Conservation (phyloP, 495 filamentous ascomycete genomes). For the Aspergillus kassunensis region DNA sequence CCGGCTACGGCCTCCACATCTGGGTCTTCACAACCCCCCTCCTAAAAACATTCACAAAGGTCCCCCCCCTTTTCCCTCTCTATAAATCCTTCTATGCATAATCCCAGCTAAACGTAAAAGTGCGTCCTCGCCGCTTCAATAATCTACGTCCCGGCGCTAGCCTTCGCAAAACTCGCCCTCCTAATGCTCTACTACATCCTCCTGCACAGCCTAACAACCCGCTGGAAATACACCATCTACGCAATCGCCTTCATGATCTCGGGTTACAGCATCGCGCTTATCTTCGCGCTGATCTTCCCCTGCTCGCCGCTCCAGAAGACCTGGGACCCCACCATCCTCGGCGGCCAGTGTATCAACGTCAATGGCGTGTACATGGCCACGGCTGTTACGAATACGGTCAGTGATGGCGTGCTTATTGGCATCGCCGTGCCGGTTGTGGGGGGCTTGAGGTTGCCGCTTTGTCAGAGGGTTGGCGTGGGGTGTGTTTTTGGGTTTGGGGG, state of each 20-base stretch:
- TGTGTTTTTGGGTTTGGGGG: slow-evolving; percentile 24
- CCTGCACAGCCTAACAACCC: slow-evolving; percentile 12
- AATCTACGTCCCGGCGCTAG: slow-evolving; percentile 28
- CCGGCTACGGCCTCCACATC: neutral
- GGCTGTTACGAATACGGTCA: slow-evolving; percentile 37
- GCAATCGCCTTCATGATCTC: slow-evolving; percentile 16
- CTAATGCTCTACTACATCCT: slow-evolving; percentile 27
- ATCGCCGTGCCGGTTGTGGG: slow-evolving; percentile 31
- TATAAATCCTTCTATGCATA: no score
- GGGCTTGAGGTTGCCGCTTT: slow-evolving; percentile 15
- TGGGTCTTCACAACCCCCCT: neutral
- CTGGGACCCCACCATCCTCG: slow-evolving; percentile 27
- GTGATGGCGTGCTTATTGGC: slow-evolving; percentile 34
- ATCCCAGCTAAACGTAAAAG: neutral
- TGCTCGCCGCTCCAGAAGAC: slow-evolving; percentile 33
- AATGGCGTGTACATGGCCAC: slow-evolving; percentile 31
- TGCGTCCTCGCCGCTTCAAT: slow-evolving; percentile 22
- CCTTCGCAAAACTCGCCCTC: slow-evolving; percentile 27
- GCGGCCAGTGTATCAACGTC: slow-evolving; percentile 31
- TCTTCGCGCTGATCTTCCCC: slow-evolving; percentile 33
- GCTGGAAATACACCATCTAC: slow-evolving; percentile 14
- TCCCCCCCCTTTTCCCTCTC: no score
- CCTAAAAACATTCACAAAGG: neutral
- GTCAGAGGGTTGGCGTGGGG: slow-evolving; percentile 21
- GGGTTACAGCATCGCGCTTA: slow-evolving; percentile 27